Percentiles rank a stretch among this genome's conserved stretches.
Evolutionary conservation across 495 filamentous ascomycete genomes (phyloP).

Genomic region (Neurospora sp.): DNA sequence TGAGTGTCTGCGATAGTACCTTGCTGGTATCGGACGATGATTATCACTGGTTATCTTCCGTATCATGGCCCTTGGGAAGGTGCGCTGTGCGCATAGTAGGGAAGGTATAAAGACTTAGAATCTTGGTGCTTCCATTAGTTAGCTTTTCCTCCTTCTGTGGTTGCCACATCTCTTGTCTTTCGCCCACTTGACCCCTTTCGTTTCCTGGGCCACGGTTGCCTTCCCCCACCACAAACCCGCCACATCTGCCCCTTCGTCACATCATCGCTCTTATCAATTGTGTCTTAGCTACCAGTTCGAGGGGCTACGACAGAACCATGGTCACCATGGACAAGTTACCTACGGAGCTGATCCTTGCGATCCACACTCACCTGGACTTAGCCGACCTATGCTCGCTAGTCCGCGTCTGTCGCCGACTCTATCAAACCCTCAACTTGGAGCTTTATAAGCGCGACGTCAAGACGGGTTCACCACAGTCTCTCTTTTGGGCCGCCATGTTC

Average conservation of each 20-base stretch:
- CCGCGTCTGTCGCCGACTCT: background rate
- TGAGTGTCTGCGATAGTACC: background rate
- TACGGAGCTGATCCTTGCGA: slow-evolving; percentile 4
- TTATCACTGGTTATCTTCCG: background rate
- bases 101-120: too few species aligned
- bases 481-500: slow-evolving; percentile 5
- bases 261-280: background rate
- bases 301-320: background rate
- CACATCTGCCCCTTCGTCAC: background rate
- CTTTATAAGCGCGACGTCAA: slow-evolving; percentile 4
- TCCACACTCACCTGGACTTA: background rate
- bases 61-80: background rate
- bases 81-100: too few species aligned
- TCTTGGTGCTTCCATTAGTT: too few species aligned
- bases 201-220: background rate
- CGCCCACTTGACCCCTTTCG: too few species aligned
- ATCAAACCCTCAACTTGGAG: background rate
- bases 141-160: background rate
- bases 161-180: background rate
- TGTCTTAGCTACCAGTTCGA: background rate
- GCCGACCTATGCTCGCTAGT: slow-evolving; percentile 1
- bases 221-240: background rate
- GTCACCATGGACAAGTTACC: background rate
- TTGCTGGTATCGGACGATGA: background rate
- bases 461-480: background rate